Base-by-base conservation (phyloP, 768 basidiomycete genomes). In the Neoboletus brunneissimus region DNA sequence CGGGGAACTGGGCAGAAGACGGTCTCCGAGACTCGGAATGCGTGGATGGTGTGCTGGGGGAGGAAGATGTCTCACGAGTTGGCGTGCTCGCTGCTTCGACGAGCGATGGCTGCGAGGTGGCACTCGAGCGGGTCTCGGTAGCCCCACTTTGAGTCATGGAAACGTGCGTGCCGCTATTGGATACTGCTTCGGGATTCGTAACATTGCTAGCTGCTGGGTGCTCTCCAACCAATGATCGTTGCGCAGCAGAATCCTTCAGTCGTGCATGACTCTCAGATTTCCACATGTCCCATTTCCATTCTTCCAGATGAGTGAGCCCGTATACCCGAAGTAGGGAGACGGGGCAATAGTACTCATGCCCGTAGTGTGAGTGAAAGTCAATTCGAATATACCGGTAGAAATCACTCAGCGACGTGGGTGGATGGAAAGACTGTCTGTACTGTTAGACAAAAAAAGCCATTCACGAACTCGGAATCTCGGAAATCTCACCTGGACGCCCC, bases 281-380 rank as follows among this genome's bases (percentile, higher is more conserved):
- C 89, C 90, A 93, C 7, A 77, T 77, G 48, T 92, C 91, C 88
- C 92, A 90, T 64, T 96, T 95, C 85, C 91, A 98, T 64, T 94
- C 85, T 59, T 98, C 95, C 60, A 98, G 85, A 74, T 98, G 94
- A 1, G 94, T 98, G 52, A 96, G 84, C 6, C 97, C 97, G 59
- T 94, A 98, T 1, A 97, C 94, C 29, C 94, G 87, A 18, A 98
- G 80, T 1, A 98, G 82, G 0, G 91, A 94, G 18, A 98, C 79
- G 0, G 97, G 97, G 66, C 97, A 99, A 69, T 94, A 98, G 74
- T 89, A 98, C 72, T 99, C 97, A 64, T 84, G 89, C 20, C 94
- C 91, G 64, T 97, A 98, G 67, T 94, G 89, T 0, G 91, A 89
- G 48, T 89, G 82, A 68, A 99, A 98, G 71, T 98, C 94, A 66